Percentiles rank a stretch among this genome's conserved stretches.
Conservation (phyloP, 352 stramenopile species). For the Thraustotheca clavata region DNA sequence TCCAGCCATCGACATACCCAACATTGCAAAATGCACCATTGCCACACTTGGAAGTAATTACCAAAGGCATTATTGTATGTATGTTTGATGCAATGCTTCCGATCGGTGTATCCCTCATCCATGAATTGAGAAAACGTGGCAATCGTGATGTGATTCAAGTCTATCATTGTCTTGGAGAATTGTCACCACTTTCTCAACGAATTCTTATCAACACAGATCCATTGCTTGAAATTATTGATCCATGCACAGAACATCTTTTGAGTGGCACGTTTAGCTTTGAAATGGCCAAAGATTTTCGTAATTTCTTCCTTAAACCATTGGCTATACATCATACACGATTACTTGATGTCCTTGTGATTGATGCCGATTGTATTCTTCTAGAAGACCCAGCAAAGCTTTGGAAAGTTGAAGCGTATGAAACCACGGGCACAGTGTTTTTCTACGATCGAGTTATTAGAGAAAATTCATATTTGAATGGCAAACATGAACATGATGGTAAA, state of each 20-base stretch:
- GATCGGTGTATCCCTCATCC: slow-evolving; percentile 49
- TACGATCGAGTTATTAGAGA: slow-evolving; percentile 45
- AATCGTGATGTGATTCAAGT: slow-evolving; percentile 37
- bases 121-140: slow-evolving; percentile 37
- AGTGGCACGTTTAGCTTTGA: slow-evolving; percentile 8
- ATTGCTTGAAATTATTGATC: slow-evolving; percentile 52
- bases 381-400: slow-evolving; percentile 12
- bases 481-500: slow-evolving; percentile 24
- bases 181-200: slow-evolving; percentile 27
- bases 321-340: slow-evolving; percentile 29
- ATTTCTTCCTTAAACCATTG: slow-evolving; percentile 55
- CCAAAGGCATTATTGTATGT: not conserved
- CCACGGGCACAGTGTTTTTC: slow-evolving; percentile 53
- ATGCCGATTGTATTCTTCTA: slow-evolving; percentile 22
- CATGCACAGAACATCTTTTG: slow-evolving; percentile 34
- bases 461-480: slow-evolving; percentile 28
- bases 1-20: too few species aligned
- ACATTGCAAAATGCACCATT: too few species aligned
- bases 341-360: slow-evolving; percentile 21
- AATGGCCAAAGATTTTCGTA: slow-evolving; percentile 33
- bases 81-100: slow-evolving; percentile 31
- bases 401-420: slow-evolving; percentile 27
- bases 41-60: too few species aligned
- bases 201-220: slow-evolving; percentile 37
- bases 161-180: slow-evolving; percentile 40